Base-by-base conservation (phyloP, 768 basidiomycete genomes). In the Dacryopinax spathularia region DNA sequence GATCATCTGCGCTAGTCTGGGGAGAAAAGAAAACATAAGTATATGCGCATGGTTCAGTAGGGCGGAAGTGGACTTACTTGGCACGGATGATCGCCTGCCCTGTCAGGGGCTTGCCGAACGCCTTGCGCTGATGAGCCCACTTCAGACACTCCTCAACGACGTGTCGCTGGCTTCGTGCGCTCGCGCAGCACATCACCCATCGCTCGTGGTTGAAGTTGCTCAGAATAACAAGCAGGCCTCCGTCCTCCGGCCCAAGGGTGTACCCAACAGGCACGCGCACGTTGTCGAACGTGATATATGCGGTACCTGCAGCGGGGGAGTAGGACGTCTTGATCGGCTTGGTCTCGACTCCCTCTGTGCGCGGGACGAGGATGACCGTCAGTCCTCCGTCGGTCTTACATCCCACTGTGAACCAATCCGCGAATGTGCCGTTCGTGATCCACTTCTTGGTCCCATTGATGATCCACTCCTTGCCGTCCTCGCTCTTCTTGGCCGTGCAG, bases 201-300 rank as follows among this genome's bases (percentile, higher is more conserved):
- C 88, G 86, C 72, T 93, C 92, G 73, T 94, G 91, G 72, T 95
- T 95, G 77, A 95, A 96, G 76, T 95, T 97, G 66, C 88, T 74
- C 16, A 82, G 75, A 56, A 82, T 81, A 44, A 85, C 84, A 66
- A 83, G 81, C 60, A 88, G 75, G 31, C 88, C 90, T 66, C 82
- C 82, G 62, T 89, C 84, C 69, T 88, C 88, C 1, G 81, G 80
- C 1, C 91, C 92, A 25, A 96, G 82, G 1, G 89, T 88, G 73
- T 96, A 90, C 68, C 84, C 89, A 3, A 87, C 83, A 7, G 94
- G 93, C 0, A 93, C 91, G 66, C 83, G 84, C 35, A 88, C 91
- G 63, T 91, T 79, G 63, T 93, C 88, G 66, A 90, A 89, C 0
- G 87, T 89, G 65, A 90, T 81, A 66, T 84, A 88, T 33, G 83